A percentile compares a stretch with the other conserved stretches of the same genome.
Evolutionary conservation across 805 yeast species (phyloP).

Genomic region (Kuraishia capsulata): DNA sequence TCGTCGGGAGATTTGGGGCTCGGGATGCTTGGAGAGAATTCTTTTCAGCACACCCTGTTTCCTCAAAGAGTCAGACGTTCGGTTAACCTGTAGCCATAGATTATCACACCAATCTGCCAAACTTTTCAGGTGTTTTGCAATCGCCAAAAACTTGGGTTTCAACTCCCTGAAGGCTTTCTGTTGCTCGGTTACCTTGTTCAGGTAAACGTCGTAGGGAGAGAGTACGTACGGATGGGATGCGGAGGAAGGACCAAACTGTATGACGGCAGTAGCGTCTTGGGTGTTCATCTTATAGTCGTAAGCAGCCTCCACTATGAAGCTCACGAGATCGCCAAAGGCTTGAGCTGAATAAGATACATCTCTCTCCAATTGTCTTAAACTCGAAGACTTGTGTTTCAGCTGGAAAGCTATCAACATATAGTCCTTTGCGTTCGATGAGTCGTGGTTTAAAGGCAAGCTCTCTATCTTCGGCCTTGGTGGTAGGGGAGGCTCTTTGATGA

Average conservation of each 20-base stretch:
- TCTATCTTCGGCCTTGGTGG: not conserved
- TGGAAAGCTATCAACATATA: not conserved
- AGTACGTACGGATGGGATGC: not conserved
- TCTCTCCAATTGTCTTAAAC: not conserved
- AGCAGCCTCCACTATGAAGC: not conserved
- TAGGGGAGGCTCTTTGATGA: too few species aligned
- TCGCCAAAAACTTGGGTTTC: too few species aligned
- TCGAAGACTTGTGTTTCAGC: not conserved
- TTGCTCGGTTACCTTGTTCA: too few species aligned
- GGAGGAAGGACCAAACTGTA: not conserved
- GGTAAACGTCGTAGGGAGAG: not conserved
- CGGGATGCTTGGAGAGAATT: not conserved
- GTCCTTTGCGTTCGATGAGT: too few species aligned
- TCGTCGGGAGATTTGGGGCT: not conserved
- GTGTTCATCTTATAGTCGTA: not conserved
- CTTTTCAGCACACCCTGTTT: not conserved
- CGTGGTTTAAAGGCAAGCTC: too few species aligned
- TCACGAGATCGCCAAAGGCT: not conserved
- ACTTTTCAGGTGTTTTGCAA: not conserved
- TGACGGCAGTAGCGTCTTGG: not conserved
- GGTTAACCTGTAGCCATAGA: not conserved
- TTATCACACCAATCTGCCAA: too few species aligned
- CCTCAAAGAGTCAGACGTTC: not conserved
- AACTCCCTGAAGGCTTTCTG: too few species aligned
- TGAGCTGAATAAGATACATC: not conserved